phyloP scores from a whole-genome alignment of 2,329 filamentous ascomycete genomes.

The Penicillium glabrum region DNA sequence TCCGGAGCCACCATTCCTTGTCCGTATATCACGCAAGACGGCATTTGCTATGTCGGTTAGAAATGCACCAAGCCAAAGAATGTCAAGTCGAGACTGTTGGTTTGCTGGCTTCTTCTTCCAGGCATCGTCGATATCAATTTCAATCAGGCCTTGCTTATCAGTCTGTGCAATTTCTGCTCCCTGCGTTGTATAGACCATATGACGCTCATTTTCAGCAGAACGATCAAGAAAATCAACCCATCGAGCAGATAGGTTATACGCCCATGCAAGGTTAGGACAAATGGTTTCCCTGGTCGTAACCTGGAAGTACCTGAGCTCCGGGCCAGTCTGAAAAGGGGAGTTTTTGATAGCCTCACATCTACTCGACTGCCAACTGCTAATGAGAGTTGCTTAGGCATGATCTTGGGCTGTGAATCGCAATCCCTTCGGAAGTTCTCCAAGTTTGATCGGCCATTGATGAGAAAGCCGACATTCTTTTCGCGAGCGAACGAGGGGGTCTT shows the following conservation, averaged over 20 bases:
- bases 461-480: slow-evolving; percentile 15
- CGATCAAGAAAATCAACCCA: too few species aligned
- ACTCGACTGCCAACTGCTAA: slow-evolving; percentile 4
- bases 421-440: slow-evolving; percentile 17
- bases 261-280: too few species aligned
- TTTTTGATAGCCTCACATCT: slow-evolving; percentile 17
- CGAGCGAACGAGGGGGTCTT: slow-evolving; percentile 16
- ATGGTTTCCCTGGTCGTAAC: too few species aligned
- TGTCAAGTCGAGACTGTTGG: slow-evolving; percentile 13
- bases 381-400: slow-evolving; percentile 16
- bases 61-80: slow-evolving; percentile 24
- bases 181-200: too few species aligned
- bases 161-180: too few species aligned
- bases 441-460: slow-evolving; percentile 19
- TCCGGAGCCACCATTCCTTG: slow-evolving; percentile 13
- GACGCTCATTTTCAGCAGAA: too few species aligned
- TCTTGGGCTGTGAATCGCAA: slow-evolving; percentile 14
- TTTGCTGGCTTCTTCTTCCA: not conserved
- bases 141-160: too few species aligned
- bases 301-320: slow-evolving; percentile 3
- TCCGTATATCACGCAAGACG: slow-evolving; percentile 11
- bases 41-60: slow-evolving; percentile 12
- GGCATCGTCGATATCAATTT: too few species aligned
- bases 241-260: too few species aligned
- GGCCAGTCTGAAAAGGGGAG: slow-evolving; percentile 19